A percentile compares a stretch with the other conserved stretches of the same genome.
Evolutionary conservation across 2,329 filamentous ascomycete genomes (phyloP).

Genomic region (Pestalotiopsis fici): DNA sequence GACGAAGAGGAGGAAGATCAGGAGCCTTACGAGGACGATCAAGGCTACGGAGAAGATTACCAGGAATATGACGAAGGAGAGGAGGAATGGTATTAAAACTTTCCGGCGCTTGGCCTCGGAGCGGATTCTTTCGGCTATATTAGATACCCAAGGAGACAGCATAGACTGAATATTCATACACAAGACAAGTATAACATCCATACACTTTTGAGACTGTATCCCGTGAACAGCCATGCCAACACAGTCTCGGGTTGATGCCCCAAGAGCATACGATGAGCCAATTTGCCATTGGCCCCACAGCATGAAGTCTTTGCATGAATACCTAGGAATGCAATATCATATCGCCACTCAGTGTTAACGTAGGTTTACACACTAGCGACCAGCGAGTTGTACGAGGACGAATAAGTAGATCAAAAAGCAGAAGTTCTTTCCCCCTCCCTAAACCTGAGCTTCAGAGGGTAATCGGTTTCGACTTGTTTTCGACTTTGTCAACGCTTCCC

Average conservation of each 20-base stretch:
- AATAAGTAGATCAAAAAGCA: not conserved
- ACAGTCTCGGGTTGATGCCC: too few relatives aligned
- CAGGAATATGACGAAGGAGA: not conserved
- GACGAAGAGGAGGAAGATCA: slow-evolving; percentile 28
- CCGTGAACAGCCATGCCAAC: too few relatives aligned
- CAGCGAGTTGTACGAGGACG: not conserved
- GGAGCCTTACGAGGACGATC: slow-evolving; percentile 8
- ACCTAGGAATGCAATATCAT: too few relatives aligned
- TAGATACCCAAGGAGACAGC: not conserved
- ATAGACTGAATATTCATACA: not conserved
- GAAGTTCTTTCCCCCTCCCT: too few relatives aligned
- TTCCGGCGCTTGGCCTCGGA: not conserved
- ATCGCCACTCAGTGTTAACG: too few relatives aligned
- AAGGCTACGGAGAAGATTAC: not conserved
- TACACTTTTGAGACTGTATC: not conserved
- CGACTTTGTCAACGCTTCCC: too few relatives aligned
- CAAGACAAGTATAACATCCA: not conserved
- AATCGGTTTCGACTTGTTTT: too few relatives aligned
- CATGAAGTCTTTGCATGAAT: too few relatives aligned
- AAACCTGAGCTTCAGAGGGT: too few relatives aligned
- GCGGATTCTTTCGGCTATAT: not conserved
- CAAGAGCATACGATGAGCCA: too few relatives aligned
- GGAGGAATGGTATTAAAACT: slow-evolving; percentile 2
- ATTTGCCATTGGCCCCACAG: too few relatives aligned
- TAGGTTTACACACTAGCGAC: not conserved